These are phyloP conservation scores for Aspergillus sclerotioniger DNA, from an alignment of 495 filamentous ascomycete genomes.

Conservation along the genomic window DNA sequence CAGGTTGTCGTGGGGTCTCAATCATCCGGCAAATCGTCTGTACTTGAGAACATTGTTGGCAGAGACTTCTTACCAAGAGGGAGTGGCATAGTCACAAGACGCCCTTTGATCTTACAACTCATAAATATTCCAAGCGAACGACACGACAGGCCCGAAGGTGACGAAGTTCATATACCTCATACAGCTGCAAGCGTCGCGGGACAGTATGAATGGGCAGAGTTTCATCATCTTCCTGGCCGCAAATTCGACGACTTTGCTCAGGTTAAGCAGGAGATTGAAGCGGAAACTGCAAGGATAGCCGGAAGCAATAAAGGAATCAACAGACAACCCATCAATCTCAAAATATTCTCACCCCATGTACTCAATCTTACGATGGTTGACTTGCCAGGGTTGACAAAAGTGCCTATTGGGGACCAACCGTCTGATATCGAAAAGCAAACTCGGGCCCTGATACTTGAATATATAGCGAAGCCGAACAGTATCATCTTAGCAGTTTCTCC, in stretches of 20 bases:
- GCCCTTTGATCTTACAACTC: slow-evolving; percentile 93
- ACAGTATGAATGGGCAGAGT: slow-evolving; percentile 92
- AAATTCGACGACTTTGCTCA: slow-evolving; percentile 88
- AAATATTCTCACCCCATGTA: slow-evolving; percentile 97
- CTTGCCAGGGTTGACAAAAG: slow-evolving; percentile 93
- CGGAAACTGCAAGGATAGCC: slow-evolving; percentile 90
- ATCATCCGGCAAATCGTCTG: slow-evolving; percentile 98
- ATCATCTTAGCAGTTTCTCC: slow-evolving; percentile 96
- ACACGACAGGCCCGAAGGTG: slow-evolving; percentile 61
- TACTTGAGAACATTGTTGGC: slow-evolving; percentile 98
- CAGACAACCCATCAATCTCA: slow-evolving; percentile 93
- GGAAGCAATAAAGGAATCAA: slow-evolving; percentile 99
- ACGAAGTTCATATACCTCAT: slow-evolving; percentile 65
- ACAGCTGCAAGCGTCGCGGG: slow-evolving; percentile 66
- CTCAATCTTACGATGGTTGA: slow-evolving; percentile 96
- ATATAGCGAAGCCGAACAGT: slow-evolving; percentile 98
- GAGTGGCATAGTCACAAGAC: slow-evolving; percentile 91
- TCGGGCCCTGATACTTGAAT: slow-evolving; percentile 92
- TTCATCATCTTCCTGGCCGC: slow-evolving; percentile 87
- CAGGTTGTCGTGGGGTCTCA: slow-evolving; percentile 98
- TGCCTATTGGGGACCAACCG: slow-evolving; percentile 97
- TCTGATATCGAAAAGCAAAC: slow-evolving; percentile 99
- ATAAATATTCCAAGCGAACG: slow-evolving; percentile 92
- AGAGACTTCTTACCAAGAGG: slow-evolving; percentile 95
- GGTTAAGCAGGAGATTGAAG: slow-evolving; percentile 96